Evolutionary conservation across 257 asterid species (phyloP).

Genomic region (Capsicum rhomboideum): DNA sequence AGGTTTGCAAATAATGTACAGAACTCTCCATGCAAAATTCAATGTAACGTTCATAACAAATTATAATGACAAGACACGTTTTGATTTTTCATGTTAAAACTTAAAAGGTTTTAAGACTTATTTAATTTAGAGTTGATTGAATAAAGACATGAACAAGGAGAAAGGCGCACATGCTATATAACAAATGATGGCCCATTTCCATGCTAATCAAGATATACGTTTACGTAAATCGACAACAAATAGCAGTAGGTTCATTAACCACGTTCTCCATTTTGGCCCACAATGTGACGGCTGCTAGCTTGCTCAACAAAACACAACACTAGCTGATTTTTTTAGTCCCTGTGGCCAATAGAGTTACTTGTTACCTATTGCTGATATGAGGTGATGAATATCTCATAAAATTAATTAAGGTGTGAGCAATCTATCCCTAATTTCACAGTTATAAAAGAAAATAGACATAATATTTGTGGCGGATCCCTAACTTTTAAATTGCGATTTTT

Average conservation of each 20-base stretch:
- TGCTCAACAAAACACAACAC: too few relatives aligned
- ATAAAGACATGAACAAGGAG: neutral
- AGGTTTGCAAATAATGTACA: neutral
- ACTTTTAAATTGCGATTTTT: neutral
- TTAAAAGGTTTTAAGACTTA: neutral
- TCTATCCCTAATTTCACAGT: too few relatives aligned
- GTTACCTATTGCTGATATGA: too few relatives aligned
- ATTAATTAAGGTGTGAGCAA: too few relatives aligned
- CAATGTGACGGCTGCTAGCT: neutral
- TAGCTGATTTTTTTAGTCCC: too few relatives aligned
- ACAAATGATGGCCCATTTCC: constrained; percentile 2
- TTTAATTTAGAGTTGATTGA: neutral
- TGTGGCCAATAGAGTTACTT: too few relatives aligned
- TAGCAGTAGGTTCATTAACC: neutral
- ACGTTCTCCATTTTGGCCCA: neutral
- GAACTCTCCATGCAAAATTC: neutral
- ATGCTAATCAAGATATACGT: neutral
- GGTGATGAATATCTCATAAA: too few relatives aligned
- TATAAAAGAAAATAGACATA: neutral
- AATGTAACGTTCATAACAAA: neutral
- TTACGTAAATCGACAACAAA: neutral
- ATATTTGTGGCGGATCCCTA: neutral
- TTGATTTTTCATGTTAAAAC: neutral
- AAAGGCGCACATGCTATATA: neutral
- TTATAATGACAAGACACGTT: neutral